Conservation (phyloP, 768 basidiomycete genomes). For the Inosperma sp. region DNA sequence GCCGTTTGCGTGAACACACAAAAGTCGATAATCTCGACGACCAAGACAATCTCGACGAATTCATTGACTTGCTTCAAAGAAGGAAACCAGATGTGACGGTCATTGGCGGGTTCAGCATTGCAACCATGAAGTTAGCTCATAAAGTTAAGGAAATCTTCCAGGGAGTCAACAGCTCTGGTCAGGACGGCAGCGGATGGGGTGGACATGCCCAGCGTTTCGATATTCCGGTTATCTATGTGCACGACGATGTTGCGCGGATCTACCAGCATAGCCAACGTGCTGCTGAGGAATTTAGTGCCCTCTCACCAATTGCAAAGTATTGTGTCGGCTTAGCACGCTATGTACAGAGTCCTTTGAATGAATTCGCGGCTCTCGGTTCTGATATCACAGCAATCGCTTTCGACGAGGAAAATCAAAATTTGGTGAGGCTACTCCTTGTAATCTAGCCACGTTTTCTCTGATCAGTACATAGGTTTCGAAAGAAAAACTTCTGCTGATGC, state of each 20-base stretch:
- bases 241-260: constrained; percentile 89
- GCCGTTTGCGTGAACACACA: constrained; percentile 84
- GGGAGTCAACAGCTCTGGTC: constrained; percentile 22
- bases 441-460: constrained; percentile 10
- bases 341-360: constrained; percentile 88
- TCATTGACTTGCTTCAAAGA: constrained; percentile 75
- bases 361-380: constrained; percentile 83
- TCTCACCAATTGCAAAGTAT: constrained; percentile 79
- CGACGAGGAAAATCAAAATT: constrained; percentile 79
- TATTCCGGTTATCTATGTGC: constrained; percentile 76
- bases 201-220: constrained; percentile 45
- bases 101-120: constrained; percentile 82
- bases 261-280: constrained; percentile 90
- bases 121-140: constrained; percentile 66
- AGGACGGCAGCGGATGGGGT: constrained; percentile 26
- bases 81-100: constrained; percentile 86
- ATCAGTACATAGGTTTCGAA: constrained; percentile 59
- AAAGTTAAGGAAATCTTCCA: constrained; percentile 54
- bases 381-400: constrained; percentile 83
- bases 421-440: constrained; percentile 45
- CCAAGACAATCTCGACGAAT: constrained; percentile 60
- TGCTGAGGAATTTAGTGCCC: constrained; percentile 71
- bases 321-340: constrained; percentile 93
- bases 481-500: constrained; percentile 75
- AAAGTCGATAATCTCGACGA: constrained; percentile 86